Conservation (phyloP, 2,329 filamentous ascomycete genomes). For the Emergomyces orientalis region DNA sequence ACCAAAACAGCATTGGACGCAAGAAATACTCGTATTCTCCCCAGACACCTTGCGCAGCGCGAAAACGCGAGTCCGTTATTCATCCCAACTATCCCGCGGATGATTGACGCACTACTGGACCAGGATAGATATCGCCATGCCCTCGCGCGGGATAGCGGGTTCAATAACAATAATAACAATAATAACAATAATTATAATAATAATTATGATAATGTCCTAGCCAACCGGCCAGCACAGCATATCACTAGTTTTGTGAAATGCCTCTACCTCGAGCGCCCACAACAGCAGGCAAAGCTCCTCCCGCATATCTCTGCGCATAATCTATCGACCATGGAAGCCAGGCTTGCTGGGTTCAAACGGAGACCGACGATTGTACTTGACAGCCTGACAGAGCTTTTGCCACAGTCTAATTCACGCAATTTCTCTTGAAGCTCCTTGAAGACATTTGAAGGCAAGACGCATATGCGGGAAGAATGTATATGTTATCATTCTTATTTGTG, state of each 20-base stretch:
- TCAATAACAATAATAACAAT: neutral
- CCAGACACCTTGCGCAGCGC: neutral
- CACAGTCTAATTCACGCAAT: neutral
- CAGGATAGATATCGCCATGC: conserved; percentile 2
- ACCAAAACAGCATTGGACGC: conserved; percentile 2
- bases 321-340: conserved; percentile 5
- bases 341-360: conserved; percentile 1
- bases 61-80: conserved; percentile 3
- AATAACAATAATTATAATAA: neutral
- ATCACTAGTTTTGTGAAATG: neutral
- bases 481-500: too few relatives aligned
- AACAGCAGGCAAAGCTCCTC: conserved; percentile 4
- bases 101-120: conserved; percentile 6
- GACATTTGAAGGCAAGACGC: neutral
- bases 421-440: neutral
- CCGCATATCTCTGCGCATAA: conserved; percentile 5
- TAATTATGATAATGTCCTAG: neutral
- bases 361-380: conserved; percentile 2
- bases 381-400: neutral
- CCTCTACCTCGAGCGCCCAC: neutral
- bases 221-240: neutral
- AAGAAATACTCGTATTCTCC: conserved; percentile 2
- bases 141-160: neutral
- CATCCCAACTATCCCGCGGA: conserved; percentile 4
- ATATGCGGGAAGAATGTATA: neutral